Evolutionary conservation across 2,329 filamentous ascomycete species (phyloP).

Genomic region (Whalleya microplaca): DNA sequence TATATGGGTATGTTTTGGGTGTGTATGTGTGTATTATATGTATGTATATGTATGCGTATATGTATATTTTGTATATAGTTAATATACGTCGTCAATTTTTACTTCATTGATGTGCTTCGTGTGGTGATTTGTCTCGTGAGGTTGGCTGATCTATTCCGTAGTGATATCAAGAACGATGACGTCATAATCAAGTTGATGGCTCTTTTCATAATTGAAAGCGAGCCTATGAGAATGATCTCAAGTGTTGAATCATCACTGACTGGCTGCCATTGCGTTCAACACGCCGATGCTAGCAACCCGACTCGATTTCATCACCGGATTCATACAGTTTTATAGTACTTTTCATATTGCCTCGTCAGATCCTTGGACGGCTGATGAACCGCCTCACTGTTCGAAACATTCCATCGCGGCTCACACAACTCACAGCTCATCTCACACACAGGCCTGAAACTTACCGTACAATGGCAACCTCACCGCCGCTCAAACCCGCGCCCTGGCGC

Average conservation of each 20-base stretch:
- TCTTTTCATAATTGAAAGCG: neutral
- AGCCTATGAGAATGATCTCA: neutral
- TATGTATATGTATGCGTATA: slow-evolving; percentile 17
- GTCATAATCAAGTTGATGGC: slow-evolving; percentile 5
- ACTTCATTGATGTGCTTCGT: slow-evolving; percentile 3
- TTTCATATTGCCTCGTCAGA: neutral
- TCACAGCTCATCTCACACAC: slow-evolving; percentile 19
- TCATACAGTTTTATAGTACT: neutral
- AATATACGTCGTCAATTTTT: slow-evolving; percentile 11
- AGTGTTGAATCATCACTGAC: slow-evolving; percentile 12
- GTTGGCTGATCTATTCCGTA: too few species aligned
- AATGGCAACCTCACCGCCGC: slow-evolving; percentile 23
- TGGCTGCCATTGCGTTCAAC: neutral
- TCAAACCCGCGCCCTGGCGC: slow-evolving; percentile 56
- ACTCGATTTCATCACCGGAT: neutral
- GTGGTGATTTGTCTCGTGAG: slow-evolving; percentile 3
- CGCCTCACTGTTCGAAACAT: slow-evolving; percentile 9
- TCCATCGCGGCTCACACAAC: slow-evolving; percentile 22
- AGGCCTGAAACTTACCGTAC: neutral
- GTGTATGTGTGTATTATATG: slow-evolving; percentile 20
- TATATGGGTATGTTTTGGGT: slow-evolving; percentile 10
- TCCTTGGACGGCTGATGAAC: slow-evolving; percentile 11
- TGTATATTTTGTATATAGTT: slow-evolving; percentile 20
- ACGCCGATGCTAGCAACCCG: neutral
- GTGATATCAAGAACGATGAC: slow-evolving; percentile 4